Evolutionary conservation across 139 green algal species (phyloP), one percentile per base, ranked within the genome.

Genomic region (Micractinium sp.): DNA sequence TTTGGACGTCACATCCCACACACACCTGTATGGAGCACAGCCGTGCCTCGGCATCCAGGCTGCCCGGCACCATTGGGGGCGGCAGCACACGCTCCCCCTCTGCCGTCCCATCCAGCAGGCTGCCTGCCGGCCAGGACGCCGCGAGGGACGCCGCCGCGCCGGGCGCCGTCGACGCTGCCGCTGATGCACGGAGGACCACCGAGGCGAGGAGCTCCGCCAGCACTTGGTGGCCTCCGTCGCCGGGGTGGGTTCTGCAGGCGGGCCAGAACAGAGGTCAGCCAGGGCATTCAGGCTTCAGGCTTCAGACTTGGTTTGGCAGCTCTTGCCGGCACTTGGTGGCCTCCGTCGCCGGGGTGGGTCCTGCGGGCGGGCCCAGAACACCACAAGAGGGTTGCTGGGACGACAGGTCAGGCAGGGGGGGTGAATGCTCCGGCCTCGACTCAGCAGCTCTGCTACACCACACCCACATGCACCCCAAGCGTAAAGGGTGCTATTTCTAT

Each of bases 1-100:
- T 9, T n/a, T n/a, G n/a, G n/a, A n/a, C n/a, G n/a, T n/a, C n/a
- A n/a, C n/a, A n/a, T n/a, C n/a, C n/a, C n/a, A n/a, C n/a, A n/a
- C n/a, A n/a, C 71, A 77, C 71, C 71, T 77, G 71, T 22, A 77
- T 77, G 71, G 31, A 38, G 29, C 71, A 77, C 71, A 77, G 71
- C 71, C 71, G 71, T 0, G 71, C 18, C 71, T 77, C 31, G 3
- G 71, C 14, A n/a, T 77, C 71, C 31, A 38, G 27, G 12, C 33
- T n/a, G 71, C 71, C 18, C 15, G 29, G 71, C 71, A 77, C 71
- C 71, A 77, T 77, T 25, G 71, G 71, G 5, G 31, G 71, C 29
- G 71, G 71, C 71, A 77, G 71, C 71, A 39, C 71, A n/a, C 31
- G 29, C 71, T 31, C 25, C 67, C 67, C 67, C 67, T 33, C 71